phyloP scores from a whole-genome alignment of 1,139 yeast species.

The Candida neerlandica region DNA sequence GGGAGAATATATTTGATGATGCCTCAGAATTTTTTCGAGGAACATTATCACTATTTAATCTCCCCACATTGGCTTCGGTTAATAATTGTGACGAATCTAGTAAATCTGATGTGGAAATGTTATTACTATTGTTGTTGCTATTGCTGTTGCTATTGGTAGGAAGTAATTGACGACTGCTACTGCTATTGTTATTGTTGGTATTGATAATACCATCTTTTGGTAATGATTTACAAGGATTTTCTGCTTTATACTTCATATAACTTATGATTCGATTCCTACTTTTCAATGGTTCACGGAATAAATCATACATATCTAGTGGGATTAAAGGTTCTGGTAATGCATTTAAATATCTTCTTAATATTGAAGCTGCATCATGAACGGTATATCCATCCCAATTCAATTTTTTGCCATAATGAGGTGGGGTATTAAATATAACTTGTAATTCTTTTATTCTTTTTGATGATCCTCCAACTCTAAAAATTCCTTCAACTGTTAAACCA shows the following conservation, averaged over 20 bases:
- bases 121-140: neutral
- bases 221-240: conserved; percentile 33
- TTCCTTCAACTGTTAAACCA: conserved; percentile 81
- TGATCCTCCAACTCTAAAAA: conserved; percentile 91
- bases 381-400: conserved; percentile 90
- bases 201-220: conserved; percentile 4
- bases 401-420: conserved; percentile 88
- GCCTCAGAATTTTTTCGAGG: conserved; percentile 5
- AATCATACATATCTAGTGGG: conserved; percentile 75
- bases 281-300: conserved; percentile 76
- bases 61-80: conserved; percentile 35
- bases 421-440: conserved; percentile 78
- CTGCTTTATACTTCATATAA: conserved; percentile 60
- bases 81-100: conserved; percentile 26
- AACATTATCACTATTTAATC: conserved; percentile 20
- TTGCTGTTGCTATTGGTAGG: neutral
- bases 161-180: neutral
- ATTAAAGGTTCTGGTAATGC: conserved; percentile 91
- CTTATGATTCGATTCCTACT: conserved; percentile 60
- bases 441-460: conserved; percentile 84
- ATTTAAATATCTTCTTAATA: conserved; percentile 81
- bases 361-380: conserved; percentile 97
- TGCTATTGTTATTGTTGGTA: conserved; percentile 2
- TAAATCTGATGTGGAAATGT: conserved; percentile 15
- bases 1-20: conserved; percentile 6